Conservation (phyloP, 768 basidiomycete genomes). For the Auricularia auricula-judae region DNA sequence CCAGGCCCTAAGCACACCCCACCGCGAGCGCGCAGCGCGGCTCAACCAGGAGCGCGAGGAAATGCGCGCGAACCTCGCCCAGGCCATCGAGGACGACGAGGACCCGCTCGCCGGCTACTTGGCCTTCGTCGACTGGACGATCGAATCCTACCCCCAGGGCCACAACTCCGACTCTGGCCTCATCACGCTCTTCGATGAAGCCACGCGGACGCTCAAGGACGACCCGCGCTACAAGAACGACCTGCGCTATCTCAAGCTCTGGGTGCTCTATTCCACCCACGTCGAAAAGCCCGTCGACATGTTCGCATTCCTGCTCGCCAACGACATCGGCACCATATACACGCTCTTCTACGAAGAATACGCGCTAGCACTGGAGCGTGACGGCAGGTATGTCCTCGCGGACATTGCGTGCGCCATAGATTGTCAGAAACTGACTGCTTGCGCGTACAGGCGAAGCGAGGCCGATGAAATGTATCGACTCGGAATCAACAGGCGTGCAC, state of each 20-base stretch:
- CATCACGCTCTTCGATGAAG: slow-evolving; percentile 71
- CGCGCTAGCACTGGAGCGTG: slow-evolving; percentile 63
- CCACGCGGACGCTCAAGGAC: slow-evolving; percentile 67
- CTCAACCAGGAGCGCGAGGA: slow-evolving; percentile 34
- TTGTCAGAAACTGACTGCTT: slow-evolving; percentile 3
- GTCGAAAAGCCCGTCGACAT: slow-evolving; percentile 65
- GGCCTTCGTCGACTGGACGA: slow-evolving; percentile 83
- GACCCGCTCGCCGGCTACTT: slow-evolving; percentile 82
- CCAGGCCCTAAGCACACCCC: slow-evolving; percentile 62
- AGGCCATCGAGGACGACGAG: slow-evolving; percentile 49
- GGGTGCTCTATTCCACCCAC: slow-evolving; percentile 78
- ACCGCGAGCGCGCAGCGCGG: slow-evolving; percentile 54
- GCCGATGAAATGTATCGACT: slow-evolving; percentile 74
- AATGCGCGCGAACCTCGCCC: slow-evolving; percentile 58
- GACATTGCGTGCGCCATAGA: slow-evolving; percentile 10
- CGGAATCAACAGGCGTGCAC: slow-evolving; percentile 72
- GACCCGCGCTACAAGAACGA: slow-evolving; percentile 78
- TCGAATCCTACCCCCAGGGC: slow-evolving; percentile 73
- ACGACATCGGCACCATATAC: slow-evolving; percentile 76
- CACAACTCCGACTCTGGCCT: slow-evolving; percentile 61
- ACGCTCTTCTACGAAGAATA: slow-evolving; percentile 88
- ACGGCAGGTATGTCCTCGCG: slow-evolving; percentile 49
- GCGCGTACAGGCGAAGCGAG: slow-evolving; percentile 46
- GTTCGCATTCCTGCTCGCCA: slow-evolving; percentile 80
- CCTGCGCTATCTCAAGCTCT: slow-evolving; percentile 82